phyloP scores from a whole-genome alignment of 2,329 filamentous ascomycete genomes.

The Colletotrichum aenigma region DNA sequence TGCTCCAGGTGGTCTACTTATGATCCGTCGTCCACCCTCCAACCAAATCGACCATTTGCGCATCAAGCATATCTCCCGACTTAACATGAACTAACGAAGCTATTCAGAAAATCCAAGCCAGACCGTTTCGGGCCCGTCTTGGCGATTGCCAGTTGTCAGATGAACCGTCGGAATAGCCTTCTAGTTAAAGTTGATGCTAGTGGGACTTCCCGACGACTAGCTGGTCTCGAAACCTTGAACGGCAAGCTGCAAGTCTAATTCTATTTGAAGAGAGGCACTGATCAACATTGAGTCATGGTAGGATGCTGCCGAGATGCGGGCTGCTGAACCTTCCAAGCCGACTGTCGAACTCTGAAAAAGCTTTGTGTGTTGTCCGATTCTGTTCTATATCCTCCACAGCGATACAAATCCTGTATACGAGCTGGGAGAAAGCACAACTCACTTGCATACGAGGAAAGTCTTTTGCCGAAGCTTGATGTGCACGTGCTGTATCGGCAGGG shows the following conservation, averaged over 20 bases:
- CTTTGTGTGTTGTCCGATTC: rapidly evolving
- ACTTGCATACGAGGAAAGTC: neutral
- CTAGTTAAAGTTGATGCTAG: neutral
- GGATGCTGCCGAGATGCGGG: neutral
- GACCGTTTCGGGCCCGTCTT: neutral
- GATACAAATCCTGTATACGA: too few relatives aligned
- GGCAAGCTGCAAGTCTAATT: neutral
- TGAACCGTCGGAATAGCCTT: neutral
- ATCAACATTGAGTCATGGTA: neutral
- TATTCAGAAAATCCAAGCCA: neutral
- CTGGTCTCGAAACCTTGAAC: neutral
- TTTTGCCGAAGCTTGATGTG: neutral
- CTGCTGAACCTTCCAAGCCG: neutral
- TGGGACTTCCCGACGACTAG: neutral
- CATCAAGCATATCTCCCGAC: too few relatives aligned
- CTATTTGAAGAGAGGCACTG: too few relatives aligned
- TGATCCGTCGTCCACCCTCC: neutral
- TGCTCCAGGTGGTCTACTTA: neutral
- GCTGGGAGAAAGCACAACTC: neutral
- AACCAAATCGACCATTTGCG: too few relatives aligned
- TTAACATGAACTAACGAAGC: neutral
- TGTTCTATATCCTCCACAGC: too few relatives aligned
- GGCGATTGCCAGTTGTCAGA: neutral
- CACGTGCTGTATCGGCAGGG: neutral
- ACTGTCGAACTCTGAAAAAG: neutral